Evolutionary conservation across 371 early-diverging fungal species (phyloP).

Genomic region (Actinomucor elegans): DNA sequence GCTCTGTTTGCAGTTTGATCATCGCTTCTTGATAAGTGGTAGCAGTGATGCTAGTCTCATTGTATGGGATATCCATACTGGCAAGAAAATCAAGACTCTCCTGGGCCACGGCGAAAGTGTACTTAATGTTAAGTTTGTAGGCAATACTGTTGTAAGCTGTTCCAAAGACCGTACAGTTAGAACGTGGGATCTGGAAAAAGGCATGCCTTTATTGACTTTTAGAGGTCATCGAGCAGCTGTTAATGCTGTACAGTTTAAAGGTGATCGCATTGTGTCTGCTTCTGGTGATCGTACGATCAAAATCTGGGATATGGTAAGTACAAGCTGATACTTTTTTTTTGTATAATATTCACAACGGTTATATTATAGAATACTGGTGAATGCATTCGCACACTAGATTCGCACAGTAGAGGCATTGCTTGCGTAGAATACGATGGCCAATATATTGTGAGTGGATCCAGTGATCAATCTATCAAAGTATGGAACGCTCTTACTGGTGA

Average conservation of each 20-base stretch:
- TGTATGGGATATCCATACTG: slow-evolving; percentile 76
- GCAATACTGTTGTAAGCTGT: slow-evolving; percentile 72
- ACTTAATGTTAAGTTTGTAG: slow-evolving; percentile 66
- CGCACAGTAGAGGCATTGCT: slow-evolving; percentile 84
- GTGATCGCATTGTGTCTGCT: slow-evolving; percentile 67
- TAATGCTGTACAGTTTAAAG: slow-evolving; percentile 73
- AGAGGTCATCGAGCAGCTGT: slow-evolving; percentile 67
- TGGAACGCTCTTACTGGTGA: slow-evolving; percentile 79
- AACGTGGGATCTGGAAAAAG: slow-evolving; percentile 71
- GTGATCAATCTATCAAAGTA: slow-evolving; percentile 92
- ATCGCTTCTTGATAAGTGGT: slow-evolving; percentile 76
- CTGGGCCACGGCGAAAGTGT: slow-evolving; percentile 70
- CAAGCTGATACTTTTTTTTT: not conserved
- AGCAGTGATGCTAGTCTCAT: slow-evolving; percentile 80
- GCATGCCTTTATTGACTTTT: slow-evolving; percentile 70
- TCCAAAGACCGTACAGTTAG: slow-evolving; percentile 87
- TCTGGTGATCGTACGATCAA: slow-evolving; percentile 83
- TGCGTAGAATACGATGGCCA: slow-evolving; percentile 95
- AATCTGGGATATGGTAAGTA: slow-evolving; percentile 69
- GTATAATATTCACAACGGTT: not conserved
- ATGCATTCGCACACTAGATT: slow-evolving; percentile 57
- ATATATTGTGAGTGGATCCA: slow-evolving; percentile 91
- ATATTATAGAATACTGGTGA: slow-evolving; percentile 44
- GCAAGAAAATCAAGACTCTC: slow-evolving; percentile 56
- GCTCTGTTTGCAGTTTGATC: slow-evolving; percentile 79